A percentile compares a stretch with the other conserved stretches of the same genome.
Evolutionary conservation across 1,139 yeast genomes (phyloP).

Genomic region (Pichia norvegensis): DNA sequence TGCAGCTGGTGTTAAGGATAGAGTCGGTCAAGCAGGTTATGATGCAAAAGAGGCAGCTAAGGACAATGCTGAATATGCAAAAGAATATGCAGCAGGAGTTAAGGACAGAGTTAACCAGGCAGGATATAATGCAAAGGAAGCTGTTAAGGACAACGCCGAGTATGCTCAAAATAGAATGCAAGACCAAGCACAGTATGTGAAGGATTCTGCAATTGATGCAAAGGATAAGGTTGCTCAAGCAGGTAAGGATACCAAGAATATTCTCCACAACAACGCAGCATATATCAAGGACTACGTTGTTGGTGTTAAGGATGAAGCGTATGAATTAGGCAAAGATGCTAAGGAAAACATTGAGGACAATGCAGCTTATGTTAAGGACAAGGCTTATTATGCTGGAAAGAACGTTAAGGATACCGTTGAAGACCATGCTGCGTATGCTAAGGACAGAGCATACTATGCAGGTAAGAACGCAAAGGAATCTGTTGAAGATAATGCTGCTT

Average conservation of each 20-base stretch:
- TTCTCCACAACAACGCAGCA: slow-evolving; percentile 29
- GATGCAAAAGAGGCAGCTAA: slow-evolving; percentile 9
- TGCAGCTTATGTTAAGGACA: slow-evolving; percentile 5
- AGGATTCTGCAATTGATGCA: neutral
- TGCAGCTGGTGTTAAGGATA: slow-evolving; percentile 3
- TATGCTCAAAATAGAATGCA: slow-evolving; percentile 16
- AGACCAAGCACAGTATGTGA: slow-evolving; percentile 1
- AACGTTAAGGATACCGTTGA: slow-evolving; percentile 14
- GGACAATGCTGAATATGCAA: slow-evolving; percentile 14
- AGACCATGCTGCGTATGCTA: slow-evolving; percentile 5
- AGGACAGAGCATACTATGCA: slow-evolving; percentile 8
- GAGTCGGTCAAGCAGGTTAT: slow-evolving; percentile 11
- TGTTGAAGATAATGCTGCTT: slow-evolving; percentile 1
- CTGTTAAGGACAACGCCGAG: slow-evolving; percentile 13
- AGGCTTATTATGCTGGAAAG: slow-evolving; percentile 12
- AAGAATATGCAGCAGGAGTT: neutral
- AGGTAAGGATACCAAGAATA: slow-evolving; percentile 11
- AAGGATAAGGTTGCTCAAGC: slow-evolving; percentile 10
- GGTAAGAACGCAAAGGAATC: slow-evolving; percentile 9
- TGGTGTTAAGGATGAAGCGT: slow-evolving; percentile 17
- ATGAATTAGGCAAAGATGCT: slow-evolving; percentile 6
- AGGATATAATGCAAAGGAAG: slow-evolving; percentile 11
- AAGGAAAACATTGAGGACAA: slow-evolving; percentile 8
- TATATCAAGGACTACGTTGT: slow-evolving; percentile 41
- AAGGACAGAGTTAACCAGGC: slow-evolving; percentile 10